Evolutionary conservation across 345 rosid species (phyloP).

Genomic region (Hibiscus trionum): DNA sequence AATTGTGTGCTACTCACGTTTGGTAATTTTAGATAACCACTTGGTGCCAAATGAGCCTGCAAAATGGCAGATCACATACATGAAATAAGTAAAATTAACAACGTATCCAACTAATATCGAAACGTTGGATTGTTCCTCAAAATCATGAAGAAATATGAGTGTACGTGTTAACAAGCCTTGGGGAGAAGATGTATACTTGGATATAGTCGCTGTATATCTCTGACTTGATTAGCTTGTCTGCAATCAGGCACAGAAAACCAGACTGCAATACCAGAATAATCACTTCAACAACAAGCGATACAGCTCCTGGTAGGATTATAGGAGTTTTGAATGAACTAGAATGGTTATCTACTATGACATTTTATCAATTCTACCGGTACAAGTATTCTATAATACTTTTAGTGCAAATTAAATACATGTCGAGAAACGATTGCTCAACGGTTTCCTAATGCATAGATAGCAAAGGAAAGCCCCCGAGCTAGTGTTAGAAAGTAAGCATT

Average conservation of each 20-base stretch:
- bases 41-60: conserved; percentile 81
- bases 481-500: too few species aligned
- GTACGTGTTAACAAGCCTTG: not conserved
- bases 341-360: not conserved
- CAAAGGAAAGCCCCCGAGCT: too few species aligned
- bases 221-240: conserved; percentile 46
- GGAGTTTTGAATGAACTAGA: not conserved
- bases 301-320: not conserved
- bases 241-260: conserved; percentile 56
- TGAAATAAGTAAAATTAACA: not conserved
- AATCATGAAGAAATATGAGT: not conserved
- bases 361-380: not conserved
- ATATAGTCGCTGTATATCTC: conserved; percentile 68
- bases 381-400: too few species aligned
- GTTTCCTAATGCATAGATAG: too few species aligned
- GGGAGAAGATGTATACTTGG: conserved; percentile 46
- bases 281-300: not conserved
- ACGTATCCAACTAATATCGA: not conserved
- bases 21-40: conserved; percentile 72
- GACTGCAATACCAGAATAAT: conserved; percentile 38
- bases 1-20: conserved; percentile 24
- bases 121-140: not conserved
- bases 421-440: too few species aligned
- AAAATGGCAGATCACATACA: conserved; percentile 1
- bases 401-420: too few species aligned